These are phyloP conservation scores for Decorospora gaudefroyi DNA, from an alignment of 2,329 filamentous ascomycete species.

Conservation along the genomic window DNA sequence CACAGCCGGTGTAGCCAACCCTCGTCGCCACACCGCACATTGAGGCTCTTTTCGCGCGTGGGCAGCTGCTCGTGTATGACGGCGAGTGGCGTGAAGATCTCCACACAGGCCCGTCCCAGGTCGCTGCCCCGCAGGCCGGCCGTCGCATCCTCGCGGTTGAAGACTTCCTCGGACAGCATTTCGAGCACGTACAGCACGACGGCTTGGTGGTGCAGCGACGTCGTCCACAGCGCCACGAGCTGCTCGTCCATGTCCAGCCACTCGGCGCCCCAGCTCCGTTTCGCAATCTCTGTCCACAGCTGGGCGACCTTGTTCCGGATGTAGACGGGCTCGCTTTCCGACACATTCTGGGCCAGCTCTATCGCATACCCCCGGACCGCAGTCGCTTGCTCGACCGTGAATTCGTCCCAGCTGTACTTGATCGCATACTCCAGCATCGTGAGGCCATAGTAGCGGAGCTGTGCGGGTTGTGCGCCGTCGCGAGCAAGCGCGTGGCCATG, in stretches of 20 bases:
- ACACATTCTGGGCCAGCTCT: conserved; percentile 72
- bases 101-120: conserved; percentile 86
- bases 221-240: conserved; percentile 78
- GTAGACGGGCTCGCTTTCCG: conserved; percentile 75
- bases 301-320: conserved; percentile 92
- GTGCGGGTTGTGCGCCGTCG: conserved; percentile 72
- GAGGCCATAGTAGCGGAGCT: conserved; percentile 91
- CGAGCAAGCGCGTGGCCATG: conserved; percentile 83
- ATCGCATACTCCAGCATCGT: conserved; percentile 90
- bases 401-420: conserved; percentile 79
- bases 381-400: conserved; percentile 67
- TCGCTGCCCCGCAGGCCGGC: conserved; percentile 81
- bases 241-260: conserved; percentile 95
- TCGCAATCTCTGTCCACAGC: conserved; percentile 92
- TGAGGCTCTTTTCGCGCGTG: conserved; percentile 68
- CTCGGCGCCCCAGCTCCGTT: conserved; percentile 86
- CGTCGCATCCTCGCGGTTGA: conserved; percentile 85
- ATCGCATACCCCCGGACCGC: conserved; percentile 77
- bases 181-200: conserved; percentile 88
- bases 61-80: conserved; percentile 78
- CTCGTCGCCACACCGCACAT: conserved; percentile 76
- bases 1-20: conserved; percentile 86
- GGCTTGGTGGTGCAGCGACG: conserved; percentile 70
- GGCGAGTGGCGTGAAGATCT: conserved; percentile 82
- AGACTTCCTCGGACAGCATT: conserved; percentile 90